A percentile compares a stretch with the other conserved stretches of the same genome.
These are phyloP conservation scores for Penicillium sp. DNA, from an alignment of 2,329 filamentous ascomycete species.

Conservation along the genomic window DNA sequence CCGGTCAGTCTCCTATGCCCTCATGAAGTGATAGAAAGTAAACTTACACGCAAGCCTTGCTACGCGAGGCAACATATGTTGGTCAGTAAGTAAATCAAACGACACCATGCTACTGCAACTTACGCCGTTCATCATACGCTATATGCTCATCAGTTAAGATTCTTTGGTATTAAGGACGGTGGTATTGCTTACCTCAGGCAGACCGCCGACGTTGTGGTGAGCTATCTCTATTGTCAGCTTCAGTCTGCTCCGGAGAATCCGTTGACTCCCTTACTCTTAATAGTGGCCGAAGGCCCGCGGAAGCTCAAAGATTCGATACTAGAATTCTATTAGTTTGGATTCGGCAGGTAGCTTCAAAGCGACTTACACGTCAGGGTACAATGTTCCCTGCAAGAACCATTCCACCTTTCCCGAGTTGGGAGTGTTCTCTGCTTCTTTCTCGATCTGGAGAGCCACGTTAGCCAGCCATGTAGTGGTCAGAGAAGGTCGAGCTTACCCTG, in stretches of 20 bases:
- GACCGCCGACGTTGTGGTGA: constrained; percentile 70
- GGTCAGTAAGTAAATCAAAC: constrained; percentile 13
- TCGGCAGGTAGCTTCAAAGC: not conserved
- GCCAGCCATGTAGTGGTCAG: not conserved
- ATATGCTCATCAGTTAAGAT: constrained; percentile 19
- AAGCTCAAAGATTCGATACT: constrained; percentile 69
- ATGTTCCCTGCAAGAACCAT: constrained; percentile 86
- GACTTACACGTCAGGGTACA: constrained; percentile 70
- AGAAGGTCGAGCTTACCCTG: constrained; percentile 16
- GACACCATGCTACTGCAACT: constrained; percentile 28
- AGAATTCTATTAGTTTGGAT: not conserved
- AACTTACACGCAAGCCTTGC: constrained; percentile 28
- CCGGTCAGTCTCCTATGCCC: constrained; percentile 2
- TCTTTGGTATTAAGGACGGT: not conserved
- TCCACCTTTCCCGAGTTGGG: constrained; percentile 67
- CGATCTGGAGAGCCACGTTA: constrained; percentile 25
- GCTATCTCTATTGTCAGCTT: constrained; percentile 45
- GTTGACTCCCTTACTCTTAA: constrained; percentile 70
- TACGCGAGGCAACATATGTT: constrained; percentile 11
- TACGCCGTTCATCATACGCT: constrained; percentile 59
- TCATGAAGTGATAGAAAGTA: not conserved
- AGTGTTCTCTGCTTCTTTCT: constrained; percentile 29
- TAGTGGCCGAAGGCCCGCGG: constrained; percentile 73
- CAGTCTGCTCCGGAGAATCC: not conserved
- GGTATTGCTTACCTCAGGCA: constrained; percentile 43